Evolutionary conservation across 2,329 filamentous ascomycete species (phyloP), one percentile per base, ranked within the genome.

Genomic region (Alternaria triticimaculans): DNA sequence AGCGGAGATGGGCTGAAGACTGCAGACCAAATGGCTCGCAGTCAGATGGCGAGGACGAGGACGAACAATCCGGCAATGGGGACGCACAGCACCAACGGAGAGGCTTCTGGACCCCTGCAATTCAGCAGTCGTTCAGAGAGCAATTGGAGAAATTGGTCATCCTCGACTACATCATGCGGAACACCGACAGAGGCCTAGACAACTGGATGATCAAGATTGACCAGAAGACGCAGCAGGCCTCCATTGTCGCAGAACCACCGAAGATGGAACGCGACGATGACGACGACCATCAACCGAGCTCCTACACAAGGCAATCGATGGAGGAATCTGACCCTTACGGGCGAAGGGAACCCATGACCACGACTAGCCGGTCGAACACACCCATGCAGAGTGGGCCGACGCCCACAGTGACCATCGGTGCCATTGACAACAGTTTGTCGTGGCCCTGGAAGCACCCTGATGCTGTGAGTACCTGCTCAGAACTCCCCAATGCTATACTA

Each of bases 181-280:
- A 99, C 77, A 99, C 96, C 2, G 96, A 99, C 79, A 88, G 96
- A 81, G 96, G 96, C 2, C 84, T 97, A 60, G 96, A 99, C 79
- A 99, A 99, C 74, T 99, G 96, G 96, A 99, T 99, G 96, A 94
- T 99, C 77, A 96, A 93, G 80, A 92, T 99, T 30, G 94, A 99
- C 79, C 93, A 90, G 86, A 88, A 93, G 71, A 89, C 87, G 3
- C 89, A 96, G 74, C 88, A 91, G 73, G 95, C 96, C 12, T 93
- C 92, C 8, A 93, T 99, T 68, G 90, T 91, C 15, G 93, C 93
- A 1, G 94, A 97, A 64, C 93, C 94, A 11, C 96, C 84, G 76
- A 92, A 85, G 83, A 85, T 85, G 59, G 87, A 90, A 55, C 81
- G 84, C 4, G 56, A 70, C 9, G 60, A 58, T 20, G 50, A 68